Base-by-base conservation (phyloP, 2,329 filamentous ascomycete species). In the Tothia fuscella region DNA sequence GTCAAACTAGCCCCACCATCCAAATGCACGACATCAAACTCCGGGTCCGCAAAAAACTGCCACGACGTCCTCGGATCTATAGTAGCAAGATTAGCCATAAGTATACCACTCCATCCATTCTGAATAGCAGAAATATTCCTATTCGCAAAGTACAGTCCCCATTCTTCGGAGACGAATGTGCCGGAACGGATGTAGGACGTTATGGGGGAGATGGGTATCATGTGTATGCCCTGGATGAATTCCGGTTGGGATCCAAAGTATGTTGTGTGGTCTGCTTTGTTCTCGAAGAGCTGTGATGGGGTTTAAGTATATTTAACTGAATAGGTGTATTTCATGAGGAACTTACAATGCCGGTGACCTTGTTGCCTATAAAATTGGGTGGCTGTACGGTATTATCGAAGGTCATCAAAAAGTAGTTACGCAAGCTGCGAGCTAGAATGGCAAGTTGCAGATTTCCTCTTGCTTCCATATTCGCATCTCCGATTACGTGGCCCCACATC, bases 401-500 rank as follows among this genome's bases (percentile, higher is more conserved):
- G 4, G 71, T 69, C 66, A 93, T 82, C 36, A 93, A 74, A 64
- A 93, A 95, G 66, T 96, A 95, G 44, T 75, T 68, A 46, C 76
- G 73, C 43, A 95, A 66, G 28, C 78, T 76, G 29, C 88, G 77
- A 7, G 78, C 68, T 50, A 88, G 74, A 41, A 96, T 68, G 1
- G 82, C 75, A 16, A 96, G 73, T 74, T 45, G 42, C 1, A 46
- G 37, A 30, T 31, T 50, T 54, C 56, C 56, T 54, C 85, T 72
- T 35, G 81, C 81, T 58, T 89, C 85, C 73, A 95, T 80, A 49
- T 80, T 78, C 5, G 61, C 61, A 59, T 96, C 80, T n/a, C 80
- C 78, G 47, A 71, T 78, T 2, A 82, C 79, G 24, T 70, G 71
- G 3, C 88, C 91, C 91, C 91, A 96, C 79, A 95, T 84, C 68